Evolutionary conservation across 2,329 filamentous ascomycete genomes (phyloP), one percentile per base, ranked within the genome.

Genomic region (Chaetomium olivaceum): DNA sequence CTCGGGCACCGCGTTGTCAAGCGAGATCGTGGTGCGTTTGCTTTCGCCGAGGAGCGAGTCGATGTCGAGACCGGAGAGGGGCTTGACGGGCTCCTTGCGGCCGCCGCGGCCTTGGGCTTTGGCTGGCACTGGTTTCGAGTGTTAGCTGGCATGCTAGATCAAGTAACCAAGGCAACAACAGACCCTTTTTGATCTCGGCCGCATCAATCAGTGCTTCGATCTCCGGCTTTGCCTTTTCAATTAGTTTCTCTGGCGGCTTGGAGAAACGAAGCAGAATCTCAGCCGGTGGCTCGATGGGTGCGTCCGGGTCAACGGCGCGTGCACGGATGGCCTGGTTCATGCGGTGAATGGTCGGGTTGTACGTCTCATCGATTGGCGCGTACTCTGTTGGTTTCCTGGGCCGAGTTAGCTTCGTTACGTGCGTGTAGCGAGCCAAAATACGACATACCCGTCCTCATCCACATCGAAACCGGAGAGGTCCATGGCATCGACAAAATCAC

Each of bases 401-500:
- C 21, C 3, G 9, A 11, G 64, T 71, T 33, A 70, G 58, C 21
- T 46, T 4, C 6, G 4, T 19, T 39, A 11, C 4, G 16, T 50
- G 16, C 27, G 25, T 14, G 8, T 23, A 1, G 16, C 4, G 11
- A n/a, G 25, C 23, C 21, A 4, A 14, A 25, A 9, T 50, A 39
- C 1, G 68, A 71, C 83, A 73, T 78, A 91, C 87, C 89, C 91
- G 52, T 93, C 85, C 55, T 95, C 91, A 72, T 96, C 90, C 55
- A 82, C 84, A 11, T 84, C 89, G 72, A 89, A 87, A 0, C 77
- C 82, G 1, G 89, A 90, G 2, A 99, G 80, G 73, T 97, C 93
- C 94, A 99, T 97, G 8, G 87, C 87, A 75, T 98, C 92, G 8
- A 99, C 92, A 71, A 94, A 98, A 69, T 92, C 87, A 75, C 89